Evolutionary conservation across 371 early-diverging fungal genomes (phyloP).

Genomic region (Capillidium heterosporum): DNA sequence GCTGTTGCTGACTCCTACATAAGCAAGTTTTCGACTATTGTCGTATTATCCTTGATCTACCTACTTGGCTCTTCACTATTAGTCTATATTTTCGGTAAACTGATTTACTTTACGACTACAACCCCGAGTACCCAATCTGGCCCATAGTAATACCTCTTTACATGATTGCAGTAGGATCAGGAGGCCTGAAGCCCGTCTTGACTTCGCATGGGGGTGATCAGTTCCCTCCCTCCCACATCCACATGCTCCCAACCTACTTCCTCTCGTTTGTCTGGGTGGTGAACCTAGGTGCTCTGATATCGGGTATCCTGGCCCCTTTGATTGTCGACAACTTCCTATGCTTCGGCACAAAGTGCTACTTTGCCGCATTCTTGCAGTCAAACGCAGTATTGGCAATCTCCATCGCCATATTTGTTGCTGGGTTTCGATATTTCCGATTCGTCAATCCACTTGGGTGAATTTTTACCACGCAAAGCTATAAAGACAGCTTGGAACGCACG

Average conservation of each 20-base stretch:
- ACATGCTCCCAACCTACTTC: constrained; percentile 17
- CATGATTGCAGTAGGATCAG: constrained; percentile 26
- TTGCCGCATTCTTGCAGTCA: not conserved
- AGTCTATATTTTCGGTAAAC: constrained; percentile 3
- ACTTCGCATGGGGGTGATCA: constrained; percentile 34
- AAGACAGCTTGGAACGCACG: constrained; percentile 2
- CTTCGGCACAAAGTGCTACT: constrained; percentile 8
- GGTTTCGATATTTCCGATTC: constrained; percentile 19
- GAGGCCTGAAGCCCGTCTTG: constrained; percentile 35
- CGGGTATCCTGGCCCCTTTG: constrained; percentile 1
- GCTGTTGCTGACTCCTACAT: constrained; percentile 39
- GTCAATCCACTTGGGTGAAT: constrained; percentile 24
- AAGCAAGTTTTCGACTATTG: constrained; percentile 46
- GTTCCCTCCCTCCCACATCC: constrained; percentile 3
- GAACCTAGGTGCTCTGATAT: constrained; percentile 18
- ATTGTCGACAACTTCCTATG: not conserved
- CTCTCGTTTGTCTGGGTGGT: constrained; percentile 25
- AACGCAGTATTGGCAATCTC: constrained; percentile 2
- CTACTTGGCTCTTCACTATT: not conserved
- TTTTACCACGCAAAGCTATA: constrained; percentile 16
- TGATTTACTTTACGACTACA: constrained; percentile 6
- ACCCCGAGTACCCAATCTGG: constrained; percentile 7
- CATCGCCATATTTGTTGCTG: constrained; percentile 8
- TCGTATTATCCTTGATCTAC: constrained; percentile 9
- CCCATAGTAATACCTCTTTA: constrained; percentile 16